A percentile compares a stretch with the other conserved stretches of the same genome.
phyloP scores from a whole-genome alignment of 192 early-diverging fungal genomes.

The Backusella tarrabulga region DNA sequence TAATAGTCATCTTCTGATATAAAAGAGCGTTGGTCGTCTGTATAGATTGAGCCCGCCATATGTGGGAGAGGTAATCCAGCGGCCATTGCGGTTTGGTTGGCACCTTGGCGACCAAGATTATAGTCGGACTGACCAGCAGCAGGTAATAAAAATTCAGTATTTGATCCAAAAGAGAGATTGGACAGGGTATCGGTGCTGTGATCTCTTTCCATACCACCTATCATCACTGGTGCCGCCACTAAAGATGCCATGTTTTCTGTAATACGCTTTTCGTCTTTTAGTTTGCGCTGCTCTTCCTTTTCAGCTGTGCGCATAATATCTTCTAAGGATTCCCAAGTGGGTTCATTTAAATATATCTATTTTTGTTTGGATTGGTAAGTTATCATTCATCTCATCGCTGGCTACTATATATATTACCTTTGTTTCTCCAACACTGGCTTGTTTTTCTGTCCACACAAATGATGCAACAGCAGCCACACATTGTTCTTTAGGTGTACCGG shows the following conservation, averaged over 20 bases:
- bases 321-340: conserved; percentile 83
- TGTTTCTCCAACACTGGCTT: conserved; percentile 58
- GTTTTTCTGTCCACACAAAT: conserved; percentile 55
- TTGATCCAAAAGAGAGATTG: conserved; percentile 29
- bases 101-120: background rate
- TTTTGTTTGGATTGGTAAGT: background rate
- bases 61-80: conserved; percentile 18
- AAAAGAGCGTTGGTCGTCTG: conserved; percentile 40
- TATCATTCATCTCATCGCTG: background rate
- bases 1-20: conserved; percentile 38
- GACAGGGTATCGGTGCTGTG: conserved; percentile 31
- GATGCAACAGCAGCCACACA: conserved; percentile 50
- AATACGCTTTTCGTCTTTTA: conserved; percentile 34
- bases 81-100: conserved; percentile 6
- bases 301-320: conserved; percentile 72
- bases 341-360: conserved; percentile 74
- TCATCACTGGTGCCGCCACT: background rate
- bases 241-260: conserved; percentile 30
- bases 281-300: conserved; percentile 49
- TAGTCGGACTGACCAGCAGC: background rate
- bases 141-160: conserved; percentile 19
- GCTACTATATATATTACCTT: conserved; percentile 32
- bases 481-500: conserved; percentile 22
- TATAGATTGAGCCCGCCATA: conserved; percentile 24
- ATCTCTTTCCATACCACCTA: conserved; percentile 14